Evolutionary conservation across 306 rosid species (phyloP).

Genomic region (Inga oerstediana): DNA sequence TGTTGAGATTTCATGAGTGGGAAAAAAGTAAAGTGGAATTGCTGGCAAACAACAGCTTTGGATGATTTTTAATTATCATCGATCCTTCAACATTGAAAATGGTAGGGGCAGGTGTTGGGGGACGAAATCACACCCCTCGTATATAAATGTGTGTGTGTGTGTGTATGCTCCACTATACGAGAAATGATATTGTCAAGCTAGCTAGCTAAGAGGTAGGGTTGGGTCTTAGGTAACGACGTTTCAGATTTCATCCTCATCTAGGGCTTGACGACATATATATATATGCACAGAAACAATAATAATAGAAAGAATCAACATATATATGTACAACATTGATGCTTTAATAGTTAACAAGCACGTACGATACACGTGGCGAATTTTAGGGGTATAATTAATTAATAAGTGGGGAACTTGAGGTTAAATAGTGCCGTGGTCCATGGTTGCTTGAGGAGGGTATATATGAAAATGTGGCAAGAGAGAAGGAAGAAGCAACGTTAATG

Average conservation of each 20-base stretch:
- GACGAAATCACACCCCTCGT: too few relatives aligned
- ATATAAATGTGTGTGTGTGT: too few relatives aligned
- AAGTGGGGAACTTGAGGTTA: neutral
- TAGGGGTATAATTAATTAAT: neutral
- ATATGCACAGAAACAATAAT: neutral
- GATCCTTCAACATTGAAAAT: neutral
- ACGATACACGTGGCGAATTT: neutral
- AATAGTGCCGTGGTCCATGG: neutral
- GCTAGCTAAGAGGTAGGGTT: neutral
- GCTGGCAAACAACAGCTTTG: slow-evolving; percentile 24
- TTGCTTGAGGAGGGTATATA: neutral
- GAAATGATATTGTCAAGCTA: neutral
- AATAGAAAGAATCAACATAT: neutral
- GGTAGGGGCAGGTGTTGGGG: neutral
- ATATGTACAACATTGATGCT: neutral
- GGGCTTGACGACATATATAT: neutral
- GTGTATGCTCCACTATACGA: neutral
- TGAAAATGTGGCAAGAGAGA: neutral
- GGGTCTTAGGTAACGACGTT: neutral
- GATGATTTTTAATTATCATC: slow-evolving; percentile 24
- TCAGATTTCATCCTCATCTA: neutral
- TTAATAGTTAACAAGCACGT: neutral
- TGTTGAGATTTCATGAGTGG: slow-evolving; percentile 21
- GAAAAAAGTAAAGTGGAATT: slow-evolving; percentile 15
- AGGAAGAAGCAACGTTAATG: neutral